phyloP scores from a whole-genome alignment of 164 flowering plant genomes.

The Platanus orientalis region DNA sequence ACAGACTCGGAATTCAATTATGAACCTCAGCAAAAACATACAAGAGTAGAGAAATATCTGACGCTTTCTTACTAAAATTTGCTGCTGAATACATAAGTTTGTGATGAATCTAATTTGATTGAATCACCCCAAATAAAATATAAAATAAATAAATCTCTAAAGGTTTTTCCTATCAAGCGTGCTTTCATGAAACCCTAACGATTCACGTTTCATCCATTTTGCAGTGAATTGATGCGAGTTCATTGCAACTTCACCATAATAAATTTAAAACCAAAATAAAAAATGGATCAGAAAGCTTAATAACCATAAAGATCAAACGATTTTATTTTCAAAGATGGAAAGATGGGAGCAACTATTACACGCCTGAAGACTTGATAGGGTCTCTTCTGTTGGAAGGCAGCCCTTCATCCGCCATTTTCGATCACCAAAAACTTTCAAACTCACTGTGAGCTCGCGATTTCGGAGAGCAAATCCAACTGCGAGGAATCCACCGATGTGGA shows the following conservation, averaged over 20 bases:
- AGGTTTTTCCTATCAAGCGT: too few species aligned
- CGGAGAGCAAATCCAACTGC: background rate
- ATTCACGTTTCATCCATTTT: background rate
- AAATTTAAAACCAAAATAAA: background rate
- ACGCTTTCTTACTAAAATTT: background rate
- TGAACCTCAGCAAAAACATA: background rate
- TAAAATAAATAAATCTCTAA: too few species aligned
- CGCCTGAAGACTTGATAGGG: conserved; percentile 77
- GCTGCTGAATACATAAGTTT: background rate
- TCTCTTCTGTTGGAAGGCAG: conserved; percentile 47
- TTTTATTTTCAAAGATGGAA: background rate
- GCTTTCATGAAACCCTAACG: too few species aligned
- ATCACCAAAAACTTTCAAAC: background rate
- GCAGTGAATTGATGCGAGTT: background rate
- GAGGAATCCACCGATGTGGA: too few species aligned
- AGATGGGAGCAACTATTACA: background rate
- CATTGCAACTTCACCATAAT: background rate
- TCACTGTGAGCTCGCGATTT: background rate
- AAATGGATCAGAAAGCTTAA: too few species aligned
- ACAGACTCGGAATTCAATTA: background rate
- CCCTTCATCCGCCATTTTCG: conserved; percentile 58
- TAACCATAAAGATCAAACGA: too few species aligned
- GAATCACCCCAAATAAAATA: too few species aligned
- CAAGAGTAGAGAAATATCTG: background rate
- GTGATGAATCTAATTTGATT: background rate